Percentiles rank a stretch among this genome's conserved stretches.
phyloP scores from a whole-genome alignment of 495 filamentous ascomycete genomes.

The Xylaria bambusicola region DNA sequence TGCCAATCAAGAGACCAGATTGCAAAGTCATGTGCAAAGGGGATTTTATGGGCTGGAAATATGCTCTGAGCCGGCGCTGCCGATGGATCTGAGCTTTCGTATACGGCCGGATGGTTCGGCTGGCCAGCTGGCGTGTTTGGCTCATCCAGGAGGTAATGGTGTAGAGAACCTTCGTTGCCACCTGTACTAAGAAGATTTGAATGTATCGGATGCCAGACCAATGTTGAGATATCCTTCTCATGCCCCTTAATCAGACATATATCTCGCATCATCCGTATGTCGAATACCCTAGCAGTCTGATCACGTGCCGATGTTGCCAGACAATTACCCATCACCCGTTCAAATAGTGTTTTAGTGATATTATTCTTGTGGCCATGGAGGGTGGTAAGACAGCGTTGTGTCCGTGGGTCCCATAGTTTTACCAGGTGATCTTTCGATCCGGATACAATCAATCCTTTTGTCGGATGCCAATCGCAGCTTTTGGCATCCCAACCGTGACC shows the following conservation, averaged over 20 bases:
- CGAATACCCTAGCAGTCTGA: conserved; percentile 87
- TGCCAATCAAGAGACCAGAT: conserved; percentile 99
- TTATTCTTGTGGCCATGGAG: conserved; percentile 98
- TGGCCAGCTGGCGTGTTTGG: conserved; percentile 76
- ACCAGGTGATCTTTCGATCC: conserved; percentile 97
- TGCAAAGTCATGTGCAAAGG: conserved; percentile 86
- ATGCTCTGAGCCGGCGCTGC: conserved; percentile 82
- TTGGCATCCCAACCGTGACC: conserved; percentile 98
- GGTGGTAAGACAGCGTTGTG: conserved; percentile 84
- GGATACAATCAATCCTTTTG: conserved; percentile 89
- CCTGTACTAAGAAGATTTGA: conserved; percentile 85
- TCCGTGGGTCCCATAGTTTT: conserved; percentile 96
- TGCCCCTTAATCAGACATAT: conserved; percentile 88
- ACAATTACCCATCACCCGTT: conserved; percentile 75
- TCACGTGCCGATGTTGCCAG: conserved; percentile 92
- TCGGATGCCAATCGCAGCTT: conserved; percentile 95
- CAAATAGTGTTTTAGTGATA: conserved; percentile 85
- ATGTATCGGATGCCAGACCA: conserved; percentile 94
- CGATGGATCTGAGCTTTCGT: conserved; percentile 76
- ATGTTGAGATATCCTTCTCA: conserved; percentile 90
- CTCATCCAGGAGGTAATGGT: conserved; percentile 91
- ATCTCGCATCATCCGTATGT: conserved; percentile 97
- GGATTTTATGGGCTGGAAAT: conserved; percentile 79
- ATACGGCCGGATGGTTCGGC: conserved; percentile 69
- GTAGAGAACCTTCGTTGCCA: conserved; percentile 82